phyloP scores from a whole-genome alignment of 257 asterid genomes.

The Capsicum chinense region DNA sequence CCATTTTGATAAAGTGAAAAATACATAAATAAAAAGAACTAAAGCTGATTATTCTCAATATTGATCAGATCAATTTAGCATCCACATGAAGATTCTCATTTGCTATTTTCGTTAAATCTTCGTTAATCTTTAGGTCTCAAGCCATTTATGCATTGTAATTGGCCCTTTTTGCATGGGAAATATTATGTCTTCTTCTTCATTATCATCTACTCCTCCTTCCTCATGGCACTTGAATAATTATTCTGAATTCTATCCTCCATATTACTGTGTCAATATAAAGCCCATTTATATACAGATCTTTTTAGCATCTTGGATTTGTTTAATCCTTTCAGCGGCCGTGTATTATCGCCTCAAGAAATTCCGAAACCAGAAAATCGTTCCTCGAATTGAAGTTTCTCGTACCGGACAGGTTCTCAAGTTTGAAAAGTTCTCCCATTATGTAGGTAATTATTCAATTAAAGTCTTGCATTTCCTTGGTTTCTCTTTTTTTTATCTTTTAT shows the following conservation, averaged over 20 bases:
- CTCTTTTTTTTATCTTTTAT: background rate
- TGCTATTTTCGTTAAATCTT: background rate
- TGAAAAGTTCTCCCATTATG: slow-evolving; percentile 84
- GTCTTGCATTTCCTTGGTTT: background rate
- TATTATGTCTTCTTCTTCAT: background rate
- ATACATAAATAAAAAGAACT: slow-evolving; percentile 2
- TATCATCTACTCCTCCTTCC: background rate
- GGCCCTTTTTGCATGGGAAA: slow-evolving; percentile 13
- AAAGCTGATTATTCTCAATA: background rate
- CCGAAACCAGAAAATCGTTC: slow-evolving; percentile 61
- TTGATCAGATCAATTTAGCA: slow-evolving; percentile 15
- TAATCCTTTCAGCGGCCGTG: slow-evolving; percentile 66
- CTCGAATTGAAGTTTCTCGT: slow-evolving; percentile 58
- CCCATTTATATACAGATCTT: slow-evolving; percentile 62
- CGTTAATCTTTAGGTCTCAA: background rate
- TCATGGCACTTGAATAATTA: background rate
- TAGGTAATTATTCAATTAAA: slow-evolving; percentile 59
- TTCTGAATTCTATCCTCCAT: slow-evolving; percentile 33
- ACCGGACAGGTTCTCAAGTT: slow-evolving; percentile 68
- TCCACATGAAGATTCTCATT: background rate
- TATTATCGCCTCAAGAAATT: slow-evolving; percentile 64
- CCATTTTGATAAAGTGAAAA: background rate
- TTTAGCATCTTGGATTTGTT: slow-evolving; percentile 73
- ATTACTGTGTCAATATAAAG: slow-evolving; percentile 40
- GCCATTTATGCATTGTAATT: slow-evolving; percentile 18